phyloP scores from a whole-genome alignment of 306 rosid genomes.

The Prunus kanzakura region DNA sequence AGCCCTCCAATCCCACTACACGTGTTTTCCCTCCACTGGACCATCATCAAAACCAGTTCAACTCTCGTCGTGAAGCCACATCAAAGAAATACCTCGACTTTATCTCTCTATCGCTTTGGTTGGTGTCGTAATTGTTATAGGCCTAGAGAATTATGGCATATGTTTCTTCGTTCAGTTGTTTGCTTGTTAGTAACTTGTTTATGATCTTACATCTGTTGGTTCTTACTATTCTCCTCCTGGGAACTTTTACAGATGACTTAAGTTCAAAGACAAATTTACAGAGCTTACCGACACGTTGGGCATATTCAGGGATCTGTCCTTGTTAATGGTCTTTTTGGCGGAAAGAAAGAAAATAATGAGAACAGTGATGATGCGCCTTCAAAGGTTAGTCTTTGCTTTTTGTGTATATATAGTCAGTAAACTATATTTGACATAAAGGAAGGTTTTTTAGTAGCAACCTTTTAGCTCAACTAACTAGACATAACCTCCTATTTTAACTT shows the following conservation, averaged over 20 bases:
- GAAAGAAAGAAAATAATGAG: slow-evolving; percentile 60
- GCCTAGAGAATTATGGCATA: no score
- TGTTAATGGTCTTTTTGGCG: slow-evolving; percentile 63
- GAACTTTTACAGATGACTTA: slow-evolving; percentile 38
- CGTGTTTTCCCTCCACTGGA: background rate
- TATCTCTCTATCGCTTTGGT: background rate
- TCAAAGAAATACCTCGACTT: no score
- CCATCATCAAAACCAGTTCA: background rate
- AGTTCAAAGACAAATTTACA: slow-evolving; percentile 2
- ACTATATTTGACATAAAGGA: background rate
- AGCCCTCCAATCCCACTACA: background rate
- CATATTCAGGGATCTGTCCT: slow-evolving; percentile 29
- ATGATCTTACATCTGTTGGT: background rate
- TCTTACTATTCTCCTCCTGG: background rate
- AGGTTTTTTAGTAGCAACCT: background rate
- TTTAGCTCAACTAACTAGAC: no score
- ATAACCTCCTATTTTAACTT: no score
- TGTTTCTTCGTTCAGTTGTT: background rate
- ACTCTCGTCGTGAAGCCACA: background rate
- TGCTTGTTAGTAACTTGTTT: background rate
- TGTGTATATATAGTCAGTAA: background rate
- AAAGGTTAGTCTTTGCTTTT: slow-evolving; percentile 40
- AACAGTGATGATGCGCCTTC: slow-evolving; percentile 59
- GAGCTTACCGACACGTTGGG: slow-evolving; percentile 23
- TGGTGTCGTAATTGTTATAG: no score